Conservation (phyloP, 2,329 filamentous ascomycete species). For the Trichoderma pleuroti region DNA sequence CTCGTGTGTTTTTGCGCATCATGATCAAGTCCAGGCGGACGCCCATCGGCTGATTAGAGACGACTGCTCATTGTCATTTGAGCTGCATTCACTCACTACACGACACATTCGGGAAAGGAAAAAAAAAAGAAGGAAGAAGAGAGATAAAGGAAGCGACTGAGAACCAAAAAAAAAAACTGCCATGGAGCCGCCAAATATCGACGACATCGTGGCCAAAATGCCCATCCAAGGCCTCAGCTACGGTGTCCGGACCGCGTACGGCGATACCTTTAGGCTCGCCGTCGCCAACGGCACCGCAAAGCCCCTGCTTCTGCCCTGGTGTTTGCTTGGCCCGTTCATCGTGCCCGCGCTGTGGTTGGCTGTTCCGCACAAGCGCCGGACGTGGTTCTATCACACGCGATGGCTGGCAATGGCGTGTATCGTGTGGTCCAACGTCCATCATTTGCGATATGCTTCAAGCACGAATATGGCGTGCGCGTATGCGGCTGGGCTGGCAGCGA, state of each 20-base stretch:
- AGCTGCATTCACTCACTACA: neutral
- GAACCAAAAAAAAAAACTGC: neutral
- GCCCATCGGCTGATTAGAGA: conserved; percentile 7
- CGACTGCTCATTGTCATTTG: neutral
- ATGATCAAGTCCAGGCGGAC: neutral
- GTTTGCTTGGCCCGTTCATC: conserved; percentile 45
- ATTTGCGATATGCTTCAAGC: conserved; percentile 45
- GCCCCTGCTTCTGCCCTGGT: conserved; percentile 53
- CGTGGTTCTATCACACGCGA: conserved; percentile 47
- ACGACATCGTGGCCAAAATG: neutral
- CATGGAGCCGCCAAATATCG: neutral
- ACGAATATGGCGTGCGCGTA: conserved; percentile 51
- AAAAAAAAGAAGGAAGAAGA: neutral
- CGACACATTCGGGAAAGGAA: neutral
- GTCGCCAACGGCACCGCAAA: conserved; percentile 38
- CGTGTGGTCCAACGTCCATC: conserved; percentile 41
- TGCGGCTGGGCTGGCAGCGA: conserved; percentile 45
- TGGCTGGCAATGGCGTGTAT: conserved; percentile 49
- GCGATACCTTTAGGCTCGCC: conserved; percentile 34
- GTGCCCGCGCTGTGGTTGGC: conserved; percentile 54
- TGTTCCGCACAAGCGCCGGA: conserved; percentile 50
- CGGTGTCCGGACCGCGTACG: conserved; percentile 33
- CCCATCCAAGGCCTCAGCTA: conserved; percentile 26
- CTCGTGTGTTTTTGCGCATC: neutral
- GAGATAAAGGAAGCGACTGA: neutral